phyloP scores from a whole-genome alignment of 306 rosid species.

The Cicer judaicum region DNA sequence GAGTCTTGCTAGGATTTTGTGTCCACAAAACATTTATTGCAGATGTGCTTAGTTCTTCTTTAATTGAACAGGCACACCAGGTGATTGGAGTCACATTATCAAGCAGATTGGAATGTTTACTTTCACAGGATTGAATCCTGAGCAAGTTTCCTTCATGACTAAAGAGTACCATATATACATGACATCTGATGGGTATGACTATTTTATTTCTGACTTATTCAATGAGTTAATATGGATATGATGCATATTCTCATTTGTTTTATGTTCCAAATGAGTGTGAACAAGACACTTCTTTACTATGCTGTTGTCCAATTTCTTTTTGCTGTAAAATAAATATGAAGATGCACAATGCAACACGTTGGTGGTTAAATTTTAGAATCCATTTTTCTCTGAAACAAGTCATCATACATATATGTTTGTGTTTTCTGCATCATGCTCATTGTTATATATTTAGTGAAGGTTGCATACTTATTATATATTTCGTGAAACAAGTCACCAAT shows the following conservation, averaged over 20 bases:
- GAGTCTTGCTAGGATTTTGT: slow-evolving; percentile 5
- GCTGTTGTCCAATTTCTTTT: not conserved
- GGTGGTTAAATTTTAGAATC: not conserved
- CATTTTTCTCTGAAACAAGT: slow-evolving; percentile 3
- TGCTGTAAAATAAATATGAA: not conserved
- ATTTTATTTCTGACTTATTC: slow-evolving; percentile 32
- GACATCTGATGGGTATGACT: slow-evolving; percentile 94
- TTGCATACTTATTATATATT: not conserved
- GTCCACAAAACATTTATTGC: not conserved
- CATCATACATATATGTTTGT: not conserved
- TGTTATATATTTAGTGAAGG: not conserved
- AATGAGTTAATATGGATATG: slow-evolving; percentile 35
- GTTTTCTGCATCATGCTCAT: not conserved
- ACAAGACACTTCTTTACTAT: not conserved
- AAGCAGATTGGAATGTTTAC: slow-evolving; percentile 99
- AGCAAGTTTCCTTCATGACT: slow-evolving; percentile 94
- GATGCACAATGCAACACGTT: not conserved
- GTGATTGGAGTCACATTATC: slow-evolving; percentile 99
- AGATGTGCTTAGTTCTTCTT: slow-evolving; percentile 5
- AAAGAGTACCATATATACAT: slow-evolving; percentile 88
- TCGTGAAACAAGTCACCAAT: too few relatives aligned
- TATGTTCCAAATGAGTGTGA: slow-evolving; percentile 6
- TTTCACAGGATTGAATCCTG: slow-evolving; percentile 87
- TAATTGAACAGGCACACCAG: slow-evolving; percentile 80
- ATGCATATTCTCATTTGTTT: not conserved